phyloP scores from a whole-genome alignment of 495 filamentous ascomycete species.

The Rusavskia elegans region DNA sequence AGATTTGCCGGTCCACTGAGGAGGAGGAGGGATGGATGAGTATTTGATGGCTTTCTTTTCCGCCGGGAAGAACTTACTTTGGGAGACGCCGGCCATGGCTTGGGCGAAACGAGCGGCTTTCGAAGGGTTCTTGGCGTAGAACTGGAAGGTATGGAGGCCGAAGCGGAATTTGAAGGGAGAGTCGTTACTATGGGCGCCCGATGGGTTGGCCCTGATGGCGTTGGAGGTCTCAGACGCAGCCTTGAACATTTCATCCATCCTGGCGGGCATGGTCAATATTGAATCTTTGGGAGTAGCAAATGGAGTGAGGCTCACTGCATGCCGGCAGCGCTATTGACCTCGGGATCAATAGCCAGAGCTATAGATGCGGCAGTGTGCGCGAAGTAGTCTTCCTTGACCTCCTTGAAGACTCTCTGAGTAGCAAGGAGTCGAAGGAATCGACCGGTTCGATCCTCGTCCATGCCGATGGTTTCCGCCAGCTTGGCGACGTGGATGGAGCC shows the following conservation, averaged over 20 bases:
- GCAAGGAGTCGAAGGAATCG: constrained; percentile 13
- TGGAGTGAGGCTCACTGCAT: no score
- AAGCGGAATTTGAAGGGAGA: constrained; percentile 13
- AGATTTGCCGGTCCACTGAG: not conserved
- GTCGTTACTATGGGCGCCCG: constrained; percentile 1
- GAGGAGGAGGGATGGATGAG: not conserved
- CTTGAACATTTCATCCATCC: constrained; percentile 19
- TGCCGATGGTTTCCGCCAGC: constrained; percentile 11
- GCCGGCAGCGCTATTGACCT: no score
- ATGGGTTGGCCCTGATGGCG: constrained; percentile 3
- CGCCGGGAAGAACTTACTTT: constrained; percentile 2
- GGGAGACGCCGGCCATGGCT: constrained; percentile 14
- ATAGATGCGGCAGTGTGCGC: not conserved
- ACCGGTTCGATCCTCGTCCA: constrained; percentile 13
- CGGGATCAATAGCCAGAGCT: not conserved
- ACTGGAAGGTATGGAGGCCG: constrained; percentile 14
- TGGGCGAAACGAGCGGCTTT: constrained; percentile 8
- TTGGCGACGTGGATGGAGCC: constrained; percentile 6
- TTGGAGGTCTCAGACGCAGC: constrained; percentile 11
- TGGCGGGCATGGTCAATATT: not conserved
- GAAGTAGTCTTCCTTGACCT: constrained; percentile 4
- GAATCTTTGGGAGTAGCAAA: no score
- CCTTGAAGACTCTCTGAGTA: constrained; percentile 16
- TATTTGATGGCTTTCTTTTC: no score
- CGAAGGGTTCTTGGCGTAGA: constrained; percentile 14